Evolutionary conservation across 352 stramenopile genomes (phyloP), one percentile per base, ranked within the genome.

Genomic region (Phytophthora meadii): DNA sequence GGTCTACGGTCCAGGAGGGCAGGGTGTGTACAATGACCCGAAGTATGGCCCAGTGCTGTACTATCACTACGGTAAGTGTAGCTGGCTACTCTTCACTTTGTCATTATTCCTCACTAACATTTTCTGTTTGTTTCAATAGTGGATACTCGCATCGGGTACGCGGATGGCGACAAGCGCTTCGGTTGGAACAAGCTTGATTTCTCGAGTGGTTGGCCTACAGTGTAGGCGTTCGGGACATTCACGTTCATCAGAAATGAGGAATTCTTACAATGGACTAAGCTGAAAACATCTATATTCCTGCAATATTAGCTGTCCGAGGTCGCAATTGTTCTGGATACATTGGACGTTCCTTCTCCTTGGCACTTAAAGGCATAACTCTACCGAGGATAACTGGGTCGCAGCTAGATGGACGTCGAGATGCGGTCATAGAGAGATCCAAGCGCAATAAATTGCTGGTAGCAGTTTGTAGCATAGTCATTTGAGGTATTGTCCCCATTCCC

Each of bases 111-210:
- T 71, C 28, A 50, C 39, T 17, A 12, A 55, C n/a, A 7, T 28
- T n/a, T 45, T 37, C 11, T 49, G 41, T 7, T 39, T 48, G 14
- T 30, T n/a, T 36, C 5, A 54, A 27, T 36, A 84, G 77, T 86
- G 44, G 74, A 86, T 49, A 86, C 74, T 8, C 65, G 61, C 9
- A 61, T 77, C 7, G 77, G 77, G 1, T 86, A 84, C 27, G 68
- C 62, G 5, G 77, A 86, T 40, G 77, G 77, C 15, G 51, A 81
- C 63, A 86, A 86, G 59, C 60, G 57, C 14, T 83, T 86, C 44
- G 77, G 74, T 41, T 86, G 77, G 77, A 84, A 86, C 70, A 68
- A 74, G 52, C 54, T 86, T 39, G 72, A 73, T 51, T 86, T 86
- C 41, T 78, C 69, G 11, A 76, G 68, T 25, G 77, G 72, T 17